These are phyloP conservation scores for Mercurialis annua DNA, from an alignment of 345 rosid genomes.

Conservation along the genomic window DNA sequence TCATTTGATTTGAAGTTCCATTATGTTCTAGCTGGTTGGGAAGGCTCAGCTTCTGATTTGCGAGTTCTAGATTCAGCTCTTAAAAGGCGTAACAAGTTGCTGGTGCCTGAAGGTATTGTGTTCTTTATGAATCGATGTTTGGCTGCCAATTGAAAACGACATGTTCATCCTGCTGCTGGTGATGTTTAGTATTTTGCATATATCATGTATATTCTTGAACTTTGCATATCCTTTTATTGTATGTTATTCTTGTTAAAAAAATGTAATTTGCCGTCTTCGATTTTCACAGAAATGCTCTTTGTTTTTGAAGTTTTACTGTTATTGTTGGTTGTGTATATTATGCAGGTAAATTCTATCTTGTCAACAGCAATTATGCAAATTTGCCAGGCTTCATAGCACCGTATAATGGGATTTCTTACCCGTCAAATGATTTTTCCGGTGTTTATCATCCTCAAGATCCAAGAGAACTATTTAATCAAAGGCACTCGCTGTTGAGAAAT, in stretches of 20 bases:
- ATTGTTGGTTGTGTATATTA: slow-evolving; percentile 10
- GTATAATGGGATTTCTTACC: slow-evolving; percentile 43
- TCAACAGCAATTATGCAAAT: slow-evolving; percentile 56
- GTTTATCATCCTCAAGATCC: slow-evolving; percentile 55
- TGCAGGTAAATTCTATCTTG: slow-evolving; percentile 84
- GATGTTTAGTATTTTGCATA: neutral
- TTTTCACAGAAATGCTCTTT: too few relatives aligned
- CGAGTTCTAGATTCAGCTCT: slow-evolving; percentile 73
- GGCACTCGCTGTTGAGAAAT: slow-evolving; percentile 53
- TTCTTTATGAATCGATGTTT: neutral
- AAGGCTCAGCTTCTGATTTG: slow-evolving; percentile 86
- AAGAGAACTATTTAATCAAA: slow-evolving; percentile 69
- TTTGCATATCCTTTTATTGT: neutral
- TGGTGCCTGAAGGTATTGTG: slow-evolving; percentile 67
- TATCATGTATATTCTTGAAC: neutral
- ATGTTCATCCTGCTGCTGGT: neutral
- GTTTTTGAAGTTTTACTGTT: neutral
- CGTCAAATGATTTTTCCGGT: slow-evolving; percentile 34
- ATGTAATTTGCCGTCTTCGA: neutral
- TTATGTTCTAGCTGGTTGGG: slow-evolving; percentile 96
- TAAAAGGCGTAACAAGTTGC: slow-evolving; percentile 60
- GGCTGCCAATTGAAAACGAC: neutral
- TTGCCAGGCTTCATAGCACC: slow-evolving; percentile 82
- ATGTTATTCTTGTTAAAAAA: too few relatives aligned
- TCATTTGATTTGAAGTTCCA: slow-evolving; percentile 80